Percentiles rank a stretch among this genome's conserved stretches.
These are phyloP conservation scores for Aurinia saxatilis DNA, from an alignment of 345 rosid genomes.

Conservation along the genomic window DNA sequence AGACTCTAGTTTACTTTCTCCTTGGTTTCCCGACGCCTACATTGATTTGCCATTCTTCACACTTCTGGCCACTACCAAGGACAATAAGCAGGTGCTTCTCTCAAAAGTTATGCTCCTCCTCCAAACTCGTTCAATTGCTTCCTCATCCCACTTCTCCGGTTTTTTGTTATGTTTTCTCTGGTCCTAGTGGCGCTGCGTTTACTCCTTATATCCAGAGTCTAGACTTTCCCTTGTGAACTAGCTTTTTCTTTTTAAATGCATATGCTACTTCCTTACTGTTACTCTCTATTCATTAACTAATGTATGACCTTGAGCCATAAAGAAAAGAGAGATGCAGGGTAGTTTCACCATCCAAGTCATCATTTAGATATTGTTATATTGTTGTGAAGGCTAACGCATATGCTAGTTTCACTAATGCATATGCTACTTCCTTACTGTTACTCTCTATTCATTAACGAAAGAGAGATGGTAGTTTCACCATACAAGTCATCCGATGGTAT, in stretches of 20 bases:
- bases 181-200: background rate
- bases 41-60: background rate
- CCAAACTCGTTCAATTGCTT: background rate
- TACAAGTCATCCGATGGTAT: conserved; percentile 57
- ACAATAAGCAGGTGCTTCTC: background rate
- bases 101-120: background rate
- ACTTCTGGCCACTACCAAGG: background rate
- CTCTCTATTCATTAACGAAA: too few relatives aligned
- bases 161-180: background rate
- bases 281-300: too few relatives aligned
- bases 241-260: too few relatives aligned
- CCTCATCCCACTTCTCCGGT: background rate
- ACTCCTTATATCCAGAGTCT: background rate
- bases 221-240: background rate
- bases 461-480: too few relatives aligned
- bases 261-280: too few relatives aligned
- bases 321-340: too few relatives aligned
- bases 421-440: too few relatives aligned
- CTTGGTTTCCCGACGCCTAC: background rate
- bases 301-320: too few relatives aligned
- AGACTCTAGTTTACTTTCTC: background rate
- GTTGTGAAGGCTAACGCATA: conserved; percentile 63
- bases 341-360: too few relatives aligned
- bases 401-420: too few relatives aligned
- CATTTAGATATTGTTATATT: too few relatives aligned